A percentile compares a stretch with the other conserved stretches of the same genome.
These are phyloP conservation scores for Peribolospora kevripleyi DNA, from an alignment of 768 basidiomycete genomes.

Conservation along the genomic window DNA sequence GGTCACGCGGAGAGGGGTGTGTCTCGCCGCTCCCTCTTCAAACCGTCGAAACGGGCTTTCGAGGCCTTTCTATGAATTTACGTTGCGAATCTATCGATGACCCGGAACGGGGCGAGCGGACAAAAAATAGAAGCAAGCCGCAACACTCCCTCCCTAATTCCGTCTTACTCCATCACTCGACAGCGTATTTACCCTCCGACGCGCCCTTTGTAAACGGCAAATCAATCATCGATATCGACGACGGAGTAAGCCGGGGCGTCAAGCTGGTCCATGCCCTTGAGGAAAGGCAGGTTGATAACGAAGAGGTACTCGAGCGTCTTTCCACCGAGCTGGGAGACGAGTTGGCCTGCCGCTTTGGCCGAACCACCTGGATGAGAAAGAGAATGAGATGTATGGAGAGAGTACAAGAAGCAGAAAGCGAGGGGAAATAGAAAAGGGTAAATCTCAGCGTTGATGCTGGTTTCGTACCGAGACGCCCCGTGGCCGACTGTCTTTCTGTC, in stretches of 20 bases:
- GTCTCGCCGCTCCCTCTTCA: too few relatives aligned
- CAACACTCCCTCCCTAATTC: too few relatives aligned
- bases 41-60: too few relatives aligned
- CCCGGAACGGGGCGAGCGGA: too few relatives aligned
- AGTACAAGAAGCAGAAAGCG: background rate
- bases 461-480: background rate
- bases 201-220: too few relatives aligned
- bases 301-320: constrained; percentile 81
- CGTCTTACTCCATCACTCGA: too few relatives aligned
- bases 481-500: background rate
- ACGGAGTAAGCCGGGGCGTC: constrained; percentile 75
- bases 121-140: too few relatives aligned
- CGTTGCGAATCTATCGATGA: too few relatives aligned
- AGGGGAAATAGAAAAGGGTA: background rate
- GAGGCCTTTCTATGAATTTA: too few relatives aligned
- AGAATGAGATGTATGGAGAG: background rate
- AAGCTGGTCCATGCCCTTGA: constrained; percentile 51
- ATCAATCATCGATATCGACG: constrained; percentile 43
- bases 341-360: constrained; percentile 72
- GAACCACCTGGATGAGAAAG: constrained; percentile 43
- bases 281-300: constrained; percentile 49
- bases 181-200: too few relatives aligned
- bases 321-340: constrained; percentile 58
- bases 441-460: background rate
- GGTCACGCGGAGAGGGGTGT: too few relatives aligned